Evolutionary conservation across 1,284 basidiomycete species (phyloP), one percentile per base, ranked within the genome.

Genomic region (Irpex sp.): DNA sequence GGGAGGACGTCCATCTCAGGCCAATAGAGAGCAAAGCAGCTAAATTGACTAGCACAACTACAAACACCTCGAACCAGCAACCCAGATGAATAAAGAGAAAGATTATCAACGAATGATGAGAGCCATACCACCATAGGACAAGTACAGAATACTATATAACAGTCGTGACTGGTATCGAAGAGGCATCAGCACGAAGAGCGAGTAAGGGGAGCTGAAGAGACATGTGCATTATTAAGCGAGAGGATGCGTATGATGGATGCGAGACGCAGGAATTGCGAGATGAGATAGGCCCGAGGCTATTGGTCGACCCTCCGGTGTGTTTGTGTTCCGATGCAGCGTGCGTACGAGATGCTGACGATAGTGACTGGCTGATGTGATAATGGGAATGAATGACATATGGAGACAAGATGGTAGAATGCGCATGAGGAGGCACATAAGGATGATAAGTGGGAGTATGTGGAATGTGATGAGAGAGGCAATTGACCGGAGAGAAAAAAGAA

Each of bases 21-120:
- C 28, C 28, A 57, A 45, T 42, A 42, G 16, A 42, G 39, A 42
- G 16, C 4, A 42, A 42, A n/a, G 39, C 39, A 42, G 16, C 16
- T 12, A 12, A 42, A 12, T 42, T 42, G 39, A 42, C 39, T 42
- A 42, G 39, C 39, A 10, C 16, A 42, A 42, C 39, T 42, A 42
- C 39, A 28, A 28, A 28, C 28, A 28, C 28, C 28, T 28, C 28
- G 28, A 28, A 28, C 28, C 28, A 28, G 28, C 28, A 28, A 28
- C 28, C 28, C 28, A 28, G 28, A 28, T 28, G 28, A 28, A 28
- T 28, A 5, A 3, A 42, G 16, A 42, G 12, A n/a, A 42, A 12
- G 14, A 42, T 9, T 28, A 42, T 42, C 36, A 23, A 59, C 58
- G 45, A 54, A 59, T 49, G 49, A 37, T 36, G 58, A 59, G 58